Base-by-base conservation (phyloP, 2,329 filamentous ascomycete species). In the Ceratocystis cubensis region DNA sequence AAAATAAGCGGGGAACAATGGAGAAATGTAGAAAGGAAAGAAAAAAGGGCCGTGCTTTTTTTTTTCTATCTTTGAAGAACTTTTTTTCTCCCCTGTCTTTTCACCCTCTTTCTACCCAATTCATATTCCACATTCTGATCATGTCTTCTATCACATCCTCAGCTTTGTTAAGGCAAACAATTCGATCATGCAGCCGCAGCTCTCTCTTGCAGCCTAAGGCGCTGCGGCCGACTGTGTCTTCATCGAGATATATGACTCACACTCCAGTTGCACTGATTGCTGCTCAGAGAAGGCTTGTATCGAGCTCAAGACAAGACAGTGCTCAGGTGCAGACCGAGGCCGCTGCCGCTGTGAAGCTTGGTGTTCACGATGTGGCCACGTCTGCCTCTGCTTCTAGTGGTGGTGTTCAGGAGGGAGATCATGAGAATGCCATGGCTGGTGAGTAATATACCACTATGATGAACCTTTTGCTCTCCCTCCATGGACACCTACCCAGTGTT, bases 251-350 rank as follows among this genome's bases (percentile, higher is more conserved):
- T 15, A 8, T 59, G 46, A 62, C 66, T 59, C 56, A 57, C 30
- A 28, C 67, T 30, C 50, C 53, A 30, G 48, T 61, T 17, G 37
- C 57, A 20, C 46, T 63, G 20, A n/a, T 56, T 45, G 50, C 50
- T 13, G 48, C 41, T 28, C 66, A 68, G 61, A 68, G 90, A 74
- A 82, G 79, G 72, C 96, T 96, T 81, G 91, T 96, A 70, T 88
- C 90, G 33, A 88, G 92, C 78, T 88, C 89, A 69, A 91, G 88
- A 79, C 82, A 85, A 70, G 86, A 89, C 71, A 83, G 85, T 75
- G 90, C 91, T 63, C 90, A 91, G 74, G 88, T 96, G 73, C 86
- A 84, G 71, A 78, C 91, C 67, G 91, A 96, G 72, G 88, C 88
- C 10, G 86, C 91, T 68, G 92, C 88, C 10, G 86, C 91, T 68